Conservation (phyloP, 257 asterid genomes). For the Thymus quinquecostatus region DNA sequence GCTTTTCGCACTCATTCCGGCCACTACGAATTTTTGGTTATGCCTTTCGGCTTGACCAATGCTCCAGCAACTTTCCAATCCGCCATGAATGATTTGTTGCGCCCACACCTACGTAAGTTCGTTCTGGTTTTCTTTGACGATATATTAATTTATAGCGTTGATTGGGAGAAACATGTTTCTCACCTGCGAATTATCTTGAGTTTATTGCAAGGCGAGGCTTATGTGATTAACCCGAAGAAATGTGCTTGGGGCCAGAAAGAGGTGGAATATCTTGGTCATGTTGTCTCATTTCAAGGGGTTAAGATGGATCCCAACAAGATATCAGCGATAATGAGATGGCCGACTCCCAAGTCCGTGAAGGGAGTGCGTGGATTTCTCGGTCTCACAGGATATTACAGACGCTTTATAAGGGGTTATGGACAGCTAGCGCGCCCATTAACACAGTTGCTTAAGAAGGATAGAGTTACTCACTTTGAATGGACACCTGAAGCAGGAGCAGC, state of each 20-base stretch:
- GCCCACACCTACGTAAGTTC: neutral
- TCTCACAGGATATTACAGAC: neutral
- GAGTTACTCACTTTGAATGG: neutral
- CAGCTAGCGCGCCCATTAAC: neutral
- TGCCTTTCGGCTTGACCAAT: neutral
- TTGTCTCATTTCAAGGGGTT: neutral
- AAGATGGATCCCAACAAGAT: neutral
- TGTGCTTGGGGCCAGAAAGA: no score
- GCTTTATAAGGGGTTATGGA: neutral
- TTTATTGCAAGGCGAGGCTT: neutral
- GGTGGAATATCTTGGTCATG: no score
- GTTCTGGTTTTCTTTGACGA: constrained; percentile 3
- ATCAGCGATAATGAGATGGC: neutral
- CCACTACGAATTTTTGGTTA: neutral
- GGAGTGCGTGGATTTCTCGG: neutral
- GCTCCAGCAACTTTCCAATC: neutral
- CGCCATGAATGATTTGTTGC: neutral
- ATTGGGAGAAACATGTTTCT: neutral
- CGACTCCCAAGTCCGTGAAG: neutral
- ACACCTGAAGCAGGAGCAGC: neutral
- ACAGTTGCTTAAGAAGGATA: neutral
- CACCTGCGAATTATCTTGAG: neutral
- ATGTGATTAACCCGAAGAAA: neutral
- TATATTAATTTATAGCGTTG: neutral
- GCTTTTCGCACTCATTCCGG: neutral